Conservation (phyloP, 2,329 filamentous ascomycete genomes). For the Torrubiellomyces zombiae region DNA sequence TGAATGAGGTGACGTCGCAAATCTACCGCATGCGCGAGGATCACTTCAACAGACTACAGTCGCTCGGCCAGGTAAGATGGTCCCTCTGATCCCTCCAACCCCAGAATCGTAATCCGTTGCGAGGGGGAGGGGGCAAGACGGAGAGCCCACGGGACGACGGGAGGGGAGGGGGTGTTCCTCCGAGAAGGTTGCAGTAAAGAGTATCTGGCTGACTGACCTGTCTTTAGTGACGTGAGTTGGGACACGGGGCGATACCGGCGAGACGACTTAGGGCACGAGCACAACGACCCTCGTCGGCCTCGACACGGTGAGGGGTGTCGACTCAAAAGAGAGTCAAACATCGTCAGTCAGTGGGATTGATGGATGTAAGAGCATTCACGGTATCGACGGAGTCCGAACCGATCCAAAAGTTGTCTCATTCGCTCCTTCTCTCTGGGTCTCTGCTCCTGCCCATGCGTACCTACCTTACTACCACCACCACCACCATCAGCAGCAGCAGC, state of each 20-base stretch:
- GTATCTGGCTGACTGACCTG: conserved; percentile 5
- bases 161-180: conserved; percentile 1
- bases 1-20: conserved; percentile 46
- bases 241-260: too few species aligned
- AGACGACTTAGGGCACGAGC: neutral
- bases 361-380: too few species aligned
- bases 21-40: conserved; percentile 29
- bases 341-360: too few species aligned
- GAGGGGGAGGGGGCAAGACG: conserved; percentile 1
- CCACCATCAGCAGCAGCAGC: too few species aligned
- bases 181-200: conserved; percentile 6
- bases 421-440: too few species aligned
- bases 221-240: conserved; percentile 5
- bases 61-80: conserved; percentile 15
- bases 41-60: conserved; percentile 18
- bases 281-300: too few species aligned
- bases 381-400: too few species aligned
- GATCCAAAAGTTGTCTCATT: too few species aligned
- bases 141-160: conserved; percentile 1
- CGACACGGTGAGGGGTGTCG: too few species aligned
- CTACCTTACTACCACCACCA: too few species aligned
- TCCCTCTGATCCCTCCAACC: neutral
- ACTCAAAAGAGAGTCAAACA: too few species aligned
- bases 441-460: too few species aligned
- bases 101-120: conserved; percentile 4